Base-by-base conservation (phyloP, 2,329 filamentous ascomycete species). In the Aspergillus fumigatus region DNA sequence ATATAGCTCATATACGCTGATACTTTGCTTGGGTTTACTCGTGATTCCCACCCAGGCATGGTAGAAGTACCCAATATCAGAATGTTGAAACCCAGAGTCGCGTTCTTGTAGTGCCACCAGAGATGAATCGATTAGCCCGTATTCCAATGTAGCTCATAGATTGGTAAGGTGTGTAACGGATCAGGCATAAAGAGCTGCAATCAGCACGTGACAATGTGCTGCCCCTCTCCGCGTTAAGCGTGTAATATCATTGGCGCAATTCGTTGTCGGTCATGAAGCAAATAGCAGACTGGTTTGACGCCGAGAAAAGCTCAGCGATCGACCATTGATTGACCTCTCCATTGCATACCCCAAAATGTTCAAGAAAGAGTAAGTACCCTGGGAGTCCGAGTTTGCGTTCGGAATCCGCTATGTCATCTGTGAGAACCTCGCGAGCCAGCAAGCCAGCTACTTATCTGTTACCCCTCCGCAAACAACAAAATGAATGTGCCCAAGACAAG, bases 291-390 rank as follows among this genome's bases (percentile, higher is more conserved):
- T 14, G 11, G 9, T 14, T 23, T 17, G 43, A 23, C 11, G 43
- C 43, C 26, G 23, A 8, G 10, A 14, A 14, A 19, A 47, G 19
- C 43, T 11, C 38, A 53, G 53, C 55, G 57, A 55, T 50, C 51
- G 51, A 50, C 51, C 43, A 43, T 52, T 38, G 23, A 43, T 52
- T 38, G 23, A 27, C 47, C 48, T 50, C 60, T 50, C 50, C 45
- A 52, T 32, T 19, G 54, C 45, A 54, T 63, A 56, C 52, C 58
- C 25, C 66, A 71, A 50, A 61, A 96, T 96, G 91, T 96, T 96
- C 74, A 96, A 96, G 73, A 96, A 94, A 82, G 90, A 95, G 91
- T 94, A 76, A 71, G 83, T 77, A 26, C 23, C 40, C 41, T 21
- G 3, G 5, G 8, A n/a, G 26, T 47, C 26, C 45, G n/a, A 50